phyloP scores from a whole-genome alignment of 441 rosid genomes.

The Populus trichocarpa region DNA sequence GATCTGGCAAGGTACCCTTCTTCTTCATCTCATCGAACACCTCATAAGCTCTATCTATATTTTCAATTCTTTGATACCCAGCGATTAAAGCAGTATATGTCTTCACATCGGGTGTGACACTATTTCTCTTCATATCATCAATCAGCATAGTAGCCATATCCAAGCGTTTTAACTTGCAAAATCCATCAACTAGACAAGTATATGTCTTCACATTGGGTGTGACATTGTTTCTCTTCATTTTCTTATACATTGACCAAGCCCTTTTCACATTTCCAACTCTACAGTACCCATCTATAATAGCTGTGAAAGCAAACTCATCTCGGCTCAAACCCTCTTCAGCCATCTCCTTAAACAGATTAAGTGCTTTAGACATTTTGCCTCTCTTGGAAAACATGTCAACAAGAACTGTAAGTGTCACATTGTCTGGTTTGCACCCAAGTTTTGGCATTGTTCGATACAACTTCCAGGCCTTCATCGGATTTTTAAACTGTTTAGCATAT shows the following conservation, averaged over 20 bases:
- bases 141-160: slow-evolving; percentile 38
- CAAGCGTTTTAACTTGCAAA: slow-evolving; percentile 36
- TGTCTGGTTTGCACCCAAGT: slow-evolving; percentile 39
- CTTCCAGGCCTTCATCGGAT: slow-evolving; percentile 30
- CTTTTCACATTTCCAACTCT: slow-evolving; percentile 39
- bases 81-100: slow-evolving; percentile 42
- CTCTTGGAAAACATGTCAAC: slow-evolving; percentile 34
- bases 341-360: slow-evolving; percentile 38
- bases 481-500: slow-evolving; percentile 34
- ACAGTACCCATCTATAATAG: slow-evolving; percentile 46
- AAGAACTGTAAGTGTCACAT: slow-evolving; percentile 40
- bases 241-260: slow-evolving; percentile 32
- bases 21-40: slow-evolving; percentile 45
- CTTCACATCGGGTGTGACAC: slow-evolving; percentile 37
- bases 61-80: slow-evolving; percentile 35
- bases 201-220: slow-evolving; percentile 45
- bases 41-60: slow-evolving; percentile 25
- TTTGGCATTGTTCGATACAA: slow-evolving; percentile 36
- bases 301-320: slow-evolving; percentile 39
- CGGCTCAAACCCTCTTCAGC: slow-evolving; percentile 32
- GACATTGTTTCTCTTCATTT: slow-evolving; percentile 32
- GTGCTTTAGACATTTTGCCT: slow-evolving; percentile 33
- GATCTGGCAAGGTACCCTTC: slow-evolving; percentile 30
- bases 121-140: slow-evolving; percentile 36
- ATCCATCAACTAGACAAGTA: slow-evolving; percentile 52